Evolutionary conservation across 805 yeast genomes (phyloP).

Genomic region (Cyberlindnera euphorbiiphila): DNA sequence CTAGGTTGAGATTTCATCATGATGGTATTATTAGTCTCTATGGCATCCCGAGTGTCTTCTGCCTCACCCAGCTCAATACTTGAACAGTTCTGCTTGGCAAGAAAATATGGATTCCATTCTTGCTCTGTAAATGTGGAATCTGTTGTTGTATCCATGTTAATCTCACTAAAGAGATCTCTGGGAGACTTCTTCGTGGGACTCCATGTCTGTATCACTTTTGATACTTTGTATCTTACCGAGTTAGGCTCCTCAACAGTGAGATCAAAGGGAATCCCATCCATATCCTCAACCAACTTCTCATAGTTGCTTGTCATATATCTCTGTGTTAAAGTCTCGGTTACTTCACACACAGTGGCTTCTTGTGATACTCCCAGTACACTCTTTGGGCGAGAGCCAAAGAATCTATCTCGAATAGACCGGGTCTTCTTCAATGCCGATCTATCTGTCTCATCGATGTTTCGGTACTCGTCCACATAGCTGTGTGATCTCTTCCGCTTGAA

Average conservation of each 20-base stretch:
- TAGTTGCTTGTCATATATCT: slow-evolving; percentile 23
- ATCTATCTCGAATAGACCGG: slow-evolving; percentile 10
- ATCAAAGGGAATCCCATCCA: slow-evolving; percentile 26
- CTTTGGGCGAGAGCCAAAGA: no score
- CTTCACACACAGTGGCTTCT: slow-evolving; percentile 6
- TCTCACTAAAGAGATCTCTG: slow-evolving; percentile 2
- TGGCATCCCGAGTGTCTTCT: no score
- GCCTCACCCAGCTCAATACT: not conserved
- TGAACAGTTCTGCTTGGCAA: slow-evolving; percentile 8
- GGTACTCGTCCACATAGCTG: slow-evolving; percentile 5
- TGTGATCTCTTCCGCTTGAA: slow-evolving; percentile 5
- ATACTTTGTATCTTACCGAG: slow-evolving; percentile 9
- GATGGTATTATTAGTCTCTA: no score
- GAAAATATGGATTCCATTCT: slow-evolving; percentile 23
- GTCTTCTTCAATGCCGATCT: slow-evolving; percentile 2
- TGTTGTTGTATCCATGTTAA: slow-evolving; percentile 5
- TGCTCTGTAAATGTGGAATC: slow-evolving; percentile 3
- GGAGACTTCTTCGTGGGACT: slow-evolving; percentile 17
- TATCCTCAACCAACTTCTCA: slow-evolving; percentile 22
- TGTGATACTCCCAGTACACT: no score
- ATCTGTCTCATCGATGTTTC: slow-evolving; percentile 3
- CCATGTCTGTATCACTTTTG: slow-evolving; percentile 14
- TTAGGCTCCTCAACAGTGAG: slow-evolving; percentile 14
- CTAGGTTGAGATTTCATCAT: no score
- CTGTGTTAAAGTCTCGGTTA: slow-evolving; percentile 26